Evolutionary conservation across 208 protist genomes (phyloP).

Genomic region (Trypanosoma avium): DNA sequence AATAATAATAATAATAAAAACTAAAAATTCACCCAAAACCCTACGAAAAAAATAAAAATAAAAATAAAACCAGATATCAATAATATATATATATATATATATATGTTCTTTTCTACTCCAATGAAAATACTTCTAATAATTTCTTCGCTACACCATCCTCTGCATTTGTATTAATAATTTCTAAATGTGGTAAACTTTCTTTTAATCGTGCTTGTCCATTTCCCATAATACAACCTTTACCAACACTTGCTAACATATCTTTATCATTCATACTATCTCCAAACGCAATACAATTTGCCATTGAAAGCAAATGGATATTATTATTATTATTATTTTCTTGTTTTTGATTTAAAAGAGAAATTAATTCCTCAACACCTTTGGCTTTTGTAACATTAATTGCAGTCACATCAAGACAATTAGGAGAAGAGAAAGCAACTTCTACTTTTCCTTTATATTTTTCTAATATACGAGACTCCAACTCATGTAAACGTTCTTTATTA

Average conservation of each 20-base stretch:
- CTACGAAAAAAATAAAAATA: too few relatives aligned
- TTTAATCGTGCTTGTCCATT: constrained; percentile 50
- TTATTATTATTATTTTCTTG: too few relatives aligned
- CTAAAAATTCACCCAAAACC: too few relatives aligned
- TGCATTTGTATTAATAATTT: constrained; percentile 49
- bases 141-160: constrained; percentile 78
- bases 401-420: constrained; percentile 15
- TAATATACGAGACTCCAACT: constrained; percentile 8
- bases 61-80: too few relatives aligned
- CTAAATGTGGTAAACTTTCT: constrained; percentile 28
- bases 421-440: constrained; percentile 14
- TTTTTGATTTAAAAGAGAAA: too few relatives aligned
- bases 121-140: constrained; percentile 55
- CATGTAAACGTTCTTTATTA: constrained; percentile 17
- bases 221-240: constrained; percentile 58
- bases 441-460: neutral
- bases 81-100: too few relatives aligned
- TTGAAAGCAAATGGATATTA: too few relatives aligned
- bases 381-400: constrained; percentile 1
- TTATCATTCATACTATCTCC: constrained; percentile 76
- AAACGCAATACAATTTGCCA: constrained; percentile 29
- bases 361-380: neutral
- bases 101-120: too few relatives aligned
- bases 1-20: too few relatives aligned
- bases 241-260: constrained; percentile 45